Base-by-base conservation (phyloP, 148 eudicot species). In the Vaccinium macrocarpon region DNA sequence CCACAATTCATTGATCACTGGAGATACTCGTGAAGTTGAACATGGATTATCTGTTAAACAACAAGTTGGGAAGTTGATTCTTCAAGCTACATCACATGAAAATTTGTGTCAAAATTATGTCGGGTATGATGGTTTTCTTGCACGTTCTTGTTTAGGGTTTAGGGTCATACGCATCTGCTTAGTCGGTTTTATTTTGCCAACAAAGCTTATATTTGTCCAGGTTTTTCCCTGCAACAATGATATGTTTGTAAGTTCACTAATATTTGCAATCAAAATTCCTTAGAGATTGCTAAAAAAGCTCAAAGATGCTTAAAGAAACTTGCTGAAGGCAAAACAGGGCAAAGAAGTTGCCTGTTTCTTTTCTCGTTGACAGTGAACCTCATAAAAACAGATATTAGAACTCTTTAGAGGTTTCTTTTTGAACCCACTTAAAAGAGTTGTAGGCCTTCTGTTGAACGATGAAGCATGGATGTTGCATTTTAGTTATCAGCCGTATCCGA, bases 91-190 rank as follows among this genome's bases (percentile, higher is more conserved):
- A n/a, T 97, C 98, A 19, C 92, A 86, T 88, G 99, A 97, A 86
- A 97, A 97, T 84, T 84, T 97, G 84, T 97, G 99, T 88, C 99
- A 97, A 88, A 95, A 97, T 83, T 97, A 97, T 85, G 99, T 97
- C 52, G 98, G 99, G 99, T 97, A 95, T 83, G 96, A 42, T 88
- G 32, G 38, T 48, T 76, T 82, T 73, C 82, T 79, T 75, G 70
- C 77, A 46, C 62, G 12, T 50, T n/a, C 48, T 50, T 46, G 38
- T 68, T 68, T 27, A 25, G 16, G 68, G 38, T 68, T 68, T 27
- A 25, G 16, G 68, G 32, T 42, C 21, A 27, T 82, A 75, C 46
- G 27, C 78, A 6, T 46, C 27, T 46, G 53, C 12, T 38, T 66
- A 25, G 38, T 35, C 42, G 48, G 48, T 75, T 46, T 46, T 19